Conservation (phyloP, 805 yeast species). For the Tetrapisispora pingtungensis region DNA sequence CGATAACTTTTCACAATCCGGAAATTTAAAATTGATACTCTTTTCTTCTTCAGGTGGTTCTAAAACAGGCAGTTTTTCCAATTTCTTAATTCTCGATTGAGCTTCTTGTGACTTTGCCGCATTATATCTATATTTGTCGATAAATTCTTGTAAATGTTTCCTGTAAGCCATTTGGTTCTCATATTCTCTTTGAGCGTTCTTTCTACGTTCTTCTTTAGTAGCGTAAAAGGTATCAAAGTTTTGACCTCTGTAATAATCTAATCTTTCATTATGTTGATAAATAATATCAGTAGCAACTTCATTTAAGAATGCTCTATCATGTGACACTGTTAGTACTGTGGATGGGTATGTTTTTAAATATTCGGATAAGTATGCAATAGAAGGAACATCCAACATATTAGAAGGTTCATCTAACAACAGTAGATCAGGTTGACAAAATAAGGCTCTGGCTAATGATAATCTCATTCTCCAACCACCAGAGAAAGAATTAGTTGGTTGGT, state of each 20-base stretch:
- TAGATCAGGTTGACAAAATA: constrained; percentile 93
- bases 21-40: constrained; percentile 75
- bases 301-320: constrained; percentile 92
- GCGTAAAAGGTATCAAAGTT: constrained; percentile 88
- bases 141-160: constrained; percentile 85
- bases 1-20: constrained; percentile 86
- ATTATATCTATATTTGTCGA: constrained; percentile 93
- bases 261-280: constrained; percentile 93
- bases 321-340: constrained; percentile 92
- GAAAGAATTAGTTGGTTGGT: constrained; percentile 74
- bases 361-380: constrained; percentile 85
- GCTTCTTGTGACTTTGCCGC: constrained; percentile 98
- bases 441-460: constrained; percentile 92
- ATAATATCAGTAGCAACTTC: constrained; percentile 98
- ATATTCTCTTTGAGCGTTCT: constrained; percentile 87
- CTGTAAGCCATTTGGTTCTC: constrained; percentile 96
- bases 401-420: constrained; percentile 95
- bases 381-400: constrained; percentile 99
- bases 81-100: constrained; percentile 91
- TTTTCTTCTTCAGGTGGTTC: constrained; percentile 94
- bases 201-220: constrained; percentile 90
- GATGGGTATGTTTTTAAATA: constrained; percentile 85
- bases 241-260: constrained; percentile 91
- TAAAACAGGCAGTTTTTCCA: constrained; percentile 85
- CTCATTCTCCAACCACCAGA: constrained; percentile 99